Conservation (phyloP, 1,284 basidiomycete genomes). For the Peniophora sp. region DNA sequence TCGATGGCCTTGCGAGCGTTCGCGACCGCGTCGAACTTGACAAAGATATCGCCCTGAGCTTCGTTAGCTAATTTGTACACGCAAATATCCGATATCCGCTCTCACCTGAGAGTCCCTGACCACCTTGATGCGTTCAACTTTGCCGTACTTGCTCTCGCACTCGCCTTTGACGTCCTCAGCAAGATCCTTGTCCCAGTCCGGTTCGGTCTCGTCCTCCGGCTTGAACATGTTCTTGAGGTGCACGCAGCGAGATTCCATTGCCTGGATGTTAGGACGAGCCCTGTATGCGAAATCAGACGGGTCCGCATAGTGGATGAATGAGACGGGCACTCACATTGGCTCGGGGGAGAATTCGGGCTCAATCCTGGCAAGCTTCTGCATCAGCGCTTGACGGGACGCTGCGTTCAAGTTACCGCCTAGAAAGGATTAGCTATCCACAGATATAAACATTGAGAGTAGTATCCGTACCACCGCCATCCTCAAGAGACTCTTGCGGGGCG, state of each 20-base stretch:
- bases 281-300: slow-evolving; percentile 26
- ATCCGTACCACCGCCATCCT: slow-evolving; percentile 69
- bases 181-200: slow-evolving; percentile 94
- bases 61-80: slow-evolving; percentile 6
- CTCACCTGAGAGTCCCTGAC: slow-evolving; percentile 87
- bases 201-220: slow-evolving; percentile 95
- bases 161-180: slow-evolving; percentile 95
- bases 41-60: slow-evolving; percentile 91
- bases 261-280: slow-evolving; percentile 60
- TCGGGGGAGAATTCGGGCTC: slow-evolving; percentile 54
- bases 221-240: slow-evolving; percentile 95
- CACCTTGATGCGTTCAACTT: slow-evolving; percentile 82
- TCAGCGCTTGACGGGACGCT: slow-evolving; percentile 93
- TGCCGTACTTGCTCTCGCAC: slow-evolving; percentile 87
- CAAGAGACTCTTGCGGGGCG: slow-evolving; percentile 71
- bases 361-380: slow-evolving; percentile 97
- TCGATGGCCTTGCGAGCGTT: slow-evolving; percentile 79
- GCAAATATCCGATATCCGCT: background rate
- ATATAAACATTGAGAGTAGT: background rate
- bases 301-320: slow-evolving; percentile 8
- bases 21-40: slow-evolving; percentile 82
- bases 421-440: background rate
- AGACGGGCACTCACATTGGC: slow-evolving; percentile 41
- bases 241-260: slow-evolving; percentile 79
- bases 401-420: slow-evolving; percentile 88